Conservation (phyloP, 345 rosid genomes). For the Melastoma malabathricum region DNA sequence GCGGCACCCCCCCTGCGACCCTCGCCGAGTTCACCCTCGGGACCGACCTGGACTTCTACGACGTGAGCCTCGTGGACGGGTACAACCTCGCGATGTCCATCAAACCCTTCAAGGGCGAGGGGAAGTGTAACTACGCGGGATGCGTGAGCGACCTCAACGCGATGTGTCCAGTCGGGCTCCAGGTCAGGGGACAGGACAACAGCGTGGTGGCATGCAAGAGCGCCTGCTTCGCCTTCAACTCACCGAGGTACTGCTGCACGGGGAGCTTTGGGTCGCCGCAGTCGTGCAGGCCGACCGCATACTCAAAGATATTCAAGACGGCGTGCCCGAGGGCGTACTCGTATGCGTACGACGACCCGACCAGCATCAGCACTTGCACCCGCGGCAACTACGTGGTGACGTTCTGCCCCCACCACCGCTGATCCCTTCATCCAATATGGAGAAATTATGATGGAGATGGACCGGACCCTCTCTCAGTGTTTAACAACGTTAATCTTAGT, state of each 20-base stretch:
- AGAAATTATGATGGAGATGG: background rate
- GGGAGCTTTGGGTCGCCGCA: slow-evolving; percentile 63
- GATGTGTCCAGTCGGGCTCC: slow-evolving; percentile 79
- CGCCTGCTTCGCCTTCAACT: slow-evolving; percentile 80
- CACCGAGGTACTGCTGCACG: slow-evolving; percentile 85
- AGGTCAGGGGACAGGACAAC: slow-evolving; percentile 50
- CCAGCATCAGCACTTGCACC: slow-evolving; percentile 75
- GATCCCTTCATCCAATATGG: no score
- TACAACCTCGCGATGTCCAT: slow-evolving; percentile 84
- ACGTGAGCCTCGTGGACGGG: slow-evolving; percentile 91
- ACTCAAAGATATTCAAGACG: slow-evolving; percentile 73
- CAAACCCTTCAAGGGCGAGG: slow-evolving; percentile 56
- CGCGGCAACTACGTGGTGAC: slow-evolving; percentile 64
- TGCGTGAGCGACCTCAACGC: slow-evolving; percentile 70
- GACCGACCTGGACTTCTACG: slow-evolving; percentile 69
- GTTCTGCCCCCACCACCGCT: slow-evolving; percentile 58
- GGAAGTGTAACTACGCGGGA: slow-evolving; percentile 78
- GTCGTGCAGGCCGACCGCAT: slow-evolving; percentile 82
- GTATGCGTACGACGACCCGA: slow-evolving; percentile 88
- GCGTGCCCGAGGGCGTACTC: slow-evolving; percentile 95
- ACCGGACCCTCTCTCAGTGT: background rate
- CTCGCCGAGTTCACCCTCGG: slow-evolving; percentile 85
- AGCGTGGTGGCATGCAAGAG: slow-evolving; percentile 85
- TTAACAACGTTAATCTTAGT: no score
- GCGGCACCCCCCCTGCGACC: slow-evolving; percentile 88